A percentile compares a stretch with the other conserved stretches of the same genome.
These are phyloP conservation scores for Hanseniaspora thailandica DNA, from an alignment of 805 yeast species.

Conservation along the genomic window DNA sequence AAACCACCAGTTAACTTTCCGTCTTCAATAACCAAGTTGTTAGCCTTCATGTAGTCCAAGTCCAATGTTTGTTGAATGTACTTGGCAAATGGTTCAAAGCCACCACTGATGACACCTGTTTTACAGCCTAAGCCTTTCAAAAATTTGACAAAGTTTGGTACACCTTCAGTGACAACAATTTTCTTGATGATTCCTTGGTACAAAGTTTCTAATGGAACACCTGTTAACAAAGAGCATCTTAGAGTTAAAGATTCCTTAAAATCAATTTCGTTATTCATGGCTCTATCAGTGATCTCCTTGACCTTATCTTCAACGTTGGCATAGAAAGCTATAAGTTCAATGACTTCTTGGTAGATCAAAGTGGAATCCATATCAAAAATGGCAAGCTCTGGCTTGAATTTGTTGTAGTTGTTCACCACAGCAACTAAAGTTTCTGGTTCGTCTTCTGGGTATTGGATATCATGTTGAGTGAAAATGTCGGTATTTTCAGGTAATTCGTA, in stretches of 20 bases:
- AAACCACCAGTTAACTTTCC: conserved; percentile 59
- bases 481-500: conserved; percentile 4
- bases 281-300: conserved; percentile 76
- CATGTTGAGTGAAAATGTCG: conserved; percentile 11
- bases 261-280: conserved; percentile 95
- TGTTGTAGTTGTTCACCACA: conserved; percentile 22
- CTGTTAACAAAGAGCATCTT: conserved; percentile 71
- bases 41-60: conserved; percentile 84
- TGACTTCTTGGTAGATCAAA: conserved; percentile 87
- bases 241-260: conserved; percentile 67
- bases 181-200: conserved; percentile 61
- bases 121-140: conserved; percentile 52
- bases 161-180: conserved; percentile 76
- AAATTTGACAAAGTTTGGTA: conserved; percentile 51
- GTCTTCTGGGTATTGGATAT: conserved; percentile 23
- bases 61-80: conserved; percentile 55
- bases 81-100: conserved; percentile 79
- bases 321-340: conserved; percentile 85
- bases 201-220: conserved; percentile 57
- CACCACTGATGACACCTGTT: conserved; percentile 87
- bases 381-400: conserved; percentile 38
- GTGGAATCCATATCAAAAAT: conserved; percentile 98
- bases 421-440: conserved; percentile 18
- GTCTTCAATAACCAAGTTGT: conserved; percentile 41
- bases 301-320: conserved; percentile 86